Base-by-base conservation (phyloP, 306 rosid genomes). In the Cercis canadensis region DNA sequence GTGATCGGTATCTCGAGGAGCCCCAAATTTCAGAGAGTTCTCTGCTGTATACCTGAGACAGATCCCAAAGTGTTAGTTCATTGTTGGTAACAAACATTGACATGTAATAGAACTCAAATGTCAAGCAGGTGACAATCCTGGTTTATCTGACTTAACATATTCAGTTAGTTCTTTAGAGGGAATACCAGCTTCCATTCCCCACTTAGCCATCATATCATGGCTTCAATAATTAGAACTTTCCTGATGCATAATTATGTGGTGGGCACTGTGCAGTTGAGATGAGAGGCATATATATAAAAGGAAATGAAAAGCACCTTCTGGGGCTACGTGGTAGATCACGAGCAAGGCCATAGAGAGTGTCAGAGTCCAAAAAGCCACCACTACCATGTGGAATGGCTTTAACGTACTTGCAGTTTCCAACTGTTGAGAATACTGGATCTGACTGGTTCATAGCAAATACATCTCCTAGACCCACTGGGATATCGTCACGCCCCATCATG, bases 401-500 rank as follows among this genome's bases (percentile, higher is more conserved):
- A 14, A 37, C 75, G 62, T 89, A 83, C 18, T 81, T 87, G 86
- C 99, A 91, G 66, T 78, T 81, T 44, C 96, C 97, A 57, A 85
- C 87, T 19, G 78, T 44, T 62, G 86, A 12, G 29, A 62, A 67
- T 41, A 29, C 15, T 50, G 90, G 82, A n/a, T 90, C 80, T 41
- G 89, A 72, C 10, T 92, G 96, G 73, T 89, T 87, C 76, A 66
- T 69, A 15, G 96, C 89, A 79, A 81, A 91, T 7, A 83, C 41
- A 1, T 91, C 96, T 59, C 99, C 97, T 0, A 83, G 74, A 67
- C 99, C 99, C 33, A 94, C 89, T 15, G 80, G 85, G 51, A 94
- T 85, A 82, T 94, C 99, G 2, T 91, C 99, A 36, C 96, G 89
- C 8, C 99, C 96, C 97, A 94, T 94, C 99, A 89, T 94, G 84